Evolutionary conservation across 108 stramenopile species (phyloP).

Genomic region (Fragilaria crotonensis): DNA sequence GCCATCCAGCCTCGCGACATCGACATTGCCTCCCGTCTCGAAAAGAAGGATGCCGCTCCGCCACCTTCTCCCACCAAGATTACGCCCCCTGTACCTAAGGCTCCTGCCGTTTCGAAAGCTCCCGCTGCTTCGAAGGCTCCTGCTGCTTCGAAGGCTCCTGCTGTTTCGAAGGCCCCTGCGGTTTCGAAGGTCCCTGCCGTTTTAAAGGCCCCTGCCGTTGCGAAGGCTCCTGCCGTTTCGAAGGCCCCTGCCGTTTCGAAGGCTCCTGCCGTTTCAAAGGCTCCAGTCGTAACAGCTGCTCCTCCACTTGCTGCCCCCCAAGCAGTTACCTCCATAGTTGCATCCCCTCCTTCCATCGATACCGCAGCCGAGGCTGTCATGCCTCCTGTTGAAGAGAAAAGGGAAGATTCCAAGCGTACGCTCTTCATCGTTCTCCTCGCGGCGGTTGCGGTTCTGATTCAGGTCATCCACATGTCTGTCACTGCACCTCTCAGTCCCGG

Average conservation of each 20-base stretch:
- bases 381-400: neutral
- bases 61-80: no score
- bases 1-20: no score
- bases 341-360: neutral
- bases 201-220: no score
- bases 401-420: neutral
- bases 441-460: constrained; percentile 14
- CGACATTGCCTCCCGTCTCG: no score
- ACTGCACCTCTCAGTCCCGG: constrained; percentile 25
- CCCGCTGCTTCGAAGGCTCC: neutral
- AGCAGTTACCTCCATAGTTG: no score
- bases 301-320: no score
- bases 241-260: neutral
- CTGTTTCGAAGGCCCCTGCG: neutral
- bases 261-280: no score
- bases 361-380: neutral
- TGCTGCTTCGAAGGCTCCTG: neutral
- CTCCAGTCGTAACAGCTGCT: no score
- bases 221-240: neutral
- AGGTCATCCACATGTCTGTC: constrained; percentile 16
- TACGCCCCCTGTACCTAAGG: neutral
- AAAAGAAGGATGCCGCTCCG: no score
- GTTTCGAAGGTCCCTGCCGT: neutral
- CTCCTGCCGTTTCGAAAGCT: neutral
- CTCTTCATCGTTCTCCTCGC: constrained; percentile 1